Conservation (phyloP, 495 filamentous ascomycete species). For the Penicillium ucsense region DNA sequence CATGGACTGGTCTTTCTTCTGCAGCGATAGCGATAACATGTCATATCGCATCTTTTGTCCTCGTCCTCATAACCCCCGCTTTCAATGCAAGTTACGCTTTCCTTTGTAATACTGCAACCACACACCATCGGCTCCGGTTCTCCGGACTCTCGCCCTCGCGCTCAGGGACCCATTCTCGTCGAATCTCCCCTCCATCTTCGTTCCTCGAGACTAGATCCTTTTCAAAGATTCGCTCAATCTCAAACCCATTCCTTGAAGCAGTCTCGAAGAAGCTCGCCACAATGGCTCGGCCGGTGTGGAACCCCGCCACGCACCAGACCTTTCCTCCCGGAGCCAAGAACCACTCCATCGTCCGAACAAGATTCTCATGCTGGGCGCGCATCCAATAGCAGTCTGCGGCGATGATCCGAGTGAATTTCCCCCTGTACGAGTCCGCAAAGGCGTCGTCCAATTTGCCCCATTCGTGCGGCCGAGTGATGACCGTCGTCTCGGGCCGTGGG, state of each 20-base stretch:
- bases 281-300: slow-evolving; percentile 73
- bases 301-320: slow-evolving; percentile 63
- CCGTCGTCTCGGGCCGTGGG: slow-evolving; percentile 13
- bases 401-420: slow-evolving; percentile 57
- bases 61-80: too few relatives aligned
- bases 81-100: neutral
- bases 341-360: slow-evolving; percentile 57
- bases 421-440: slow-evolving; percentile 42
- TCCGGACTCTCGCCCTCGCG: slow-evolving; percentile 54
- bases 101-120: slow-evolving; percentile 54
- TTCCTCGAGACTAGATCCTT: slow-evolving; percentile 52
- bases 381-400: slow-evolving; percentile 87
- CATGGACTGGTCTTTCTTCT: too few relatives aligned
- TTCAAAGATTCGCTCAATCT: slow-evolving; percentile 64
- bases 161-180: slow-evolving; percentile 50
- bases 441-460: slow-evolving; percentile 58
- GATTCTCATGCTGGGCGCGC: slow-evolving; percentile 62
- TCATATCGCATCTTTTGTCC: too few relatives aligned
- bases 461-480: slow-evolving; percentile 50
- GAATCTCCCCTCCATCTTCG: slow-evolving; percentile 41
- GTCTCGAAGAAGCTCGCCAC: slow-evolving; percentile 63
- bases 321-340: slow-evolving; percentile 54
- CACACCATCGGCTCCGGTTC: slow-evolving; percentile 68
- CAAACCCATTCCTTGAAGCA: slow-evolving; percentile 48
- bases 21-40: too few relatives aligned